phyloP scores from a whole-genome alignment of 164 flowering plant genomes.

The Nymphaea colorata region DNA sequence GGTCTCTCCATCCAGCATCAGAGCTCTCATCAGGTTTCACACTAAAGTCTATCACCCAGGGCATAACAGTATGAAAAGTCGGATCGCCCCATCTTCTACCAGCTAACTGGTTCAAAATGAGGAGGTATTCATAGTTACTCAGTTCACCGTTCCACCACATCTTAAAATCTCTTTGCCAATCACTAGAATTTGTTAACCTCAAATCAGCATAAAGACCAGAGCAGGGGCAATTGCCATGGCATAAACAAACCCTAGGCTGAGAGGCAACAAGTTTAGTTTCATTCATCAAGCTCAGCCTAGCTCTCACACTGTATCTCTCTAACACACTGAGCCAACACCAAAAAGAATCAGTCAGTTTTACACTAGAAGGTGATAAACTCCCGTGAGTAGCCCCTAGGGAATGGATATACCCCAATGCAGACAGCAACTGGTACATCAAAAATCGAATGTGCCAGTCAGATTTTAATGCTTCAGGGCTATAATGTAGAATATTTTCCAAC shows the following conservation, averaged over 20 bases:
- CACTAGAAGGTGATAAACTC: conserved; percentile 48
- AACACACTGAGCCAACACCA: conserved; percentile 63
- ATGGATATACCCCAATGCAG: conserved; percentile 66
- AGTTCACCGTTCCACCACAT: conserved; percentile 90
- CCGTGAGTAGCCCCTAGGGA: conserved; percentile 70
- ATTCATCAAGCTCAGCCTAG: conserved; percentile 6
- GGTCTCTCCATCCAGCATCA: conserved; percentile 82
- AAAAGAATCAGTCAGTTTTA: conserved; percentile 48
- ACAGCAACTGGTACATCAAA: conserved; percentile 72
- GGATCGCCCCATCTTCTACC: conserved; percentile 99
- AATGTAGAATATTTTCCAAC: conserved; percentile 62
- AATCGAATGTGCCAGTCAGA: conserved; percentile 71
- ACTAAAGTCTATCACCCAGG: conserved; percentile 97
- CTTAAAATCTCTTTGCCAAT: conserved; percentile 60
- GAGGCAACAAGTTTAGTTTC: conserved; percentile 8
- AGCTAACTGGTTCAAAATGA: conserved; percentile 68
- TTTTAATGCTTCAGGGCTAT: conserved; percentile 53
- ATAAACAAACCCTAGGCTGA: conserved; percentile 17
- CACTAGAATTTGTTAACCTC: conserved; percentile 36
- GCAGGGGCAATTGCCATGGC: conserved; percentile 36
- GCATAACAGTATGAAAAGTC: conserved; percentile 86
- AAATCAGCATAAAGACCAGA: conserved; percentile 54
- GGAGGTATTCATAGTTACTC: conserved; percentile 89
- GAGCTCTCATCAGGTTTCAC: conserved; percentile 56
- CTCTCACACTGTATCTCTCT: conserved; percentile 19